phyloP scores from a whole-genome alignment of 176 grass and related monocot species.

The Lolium multiflorum region DNA sequence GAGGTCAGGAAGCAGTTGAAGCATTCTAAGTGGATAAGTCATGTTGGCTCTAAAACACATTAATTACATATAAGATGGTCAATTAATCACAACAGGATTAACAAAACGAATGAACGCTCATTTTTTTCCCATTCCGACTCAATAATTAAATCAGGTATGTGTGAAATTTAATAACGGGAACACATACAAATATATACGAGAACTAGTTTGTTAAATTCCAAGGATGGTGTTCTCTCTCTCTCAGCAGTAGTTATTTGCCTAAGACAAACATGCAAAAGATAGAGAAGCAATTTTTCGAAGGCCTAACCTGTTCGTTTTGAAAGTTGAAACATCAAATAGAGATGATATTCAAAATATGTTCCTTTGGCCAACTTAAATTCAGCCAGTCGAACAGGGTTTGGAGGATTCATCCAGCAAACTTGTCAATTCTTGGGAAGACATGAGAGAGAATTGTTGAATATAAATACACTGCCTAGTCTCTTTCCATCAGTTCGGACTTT shows the following conservation, averaged over 20 bases:
- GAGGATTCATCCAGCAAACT: not conserved
- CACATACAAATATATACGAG: not conserved
- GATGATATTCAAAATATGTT: too few relatives aligned
- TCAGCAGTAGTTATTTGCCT: not conserved
- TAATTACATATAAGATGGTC: not conserved
- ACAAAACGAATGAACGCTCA: not conserved
- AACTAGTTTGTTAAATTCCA: not conserved
- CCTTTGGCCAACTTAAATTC: not conserved
- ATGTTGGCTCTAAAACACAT: not conserved
- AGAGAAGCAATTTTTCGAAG: not conserved
- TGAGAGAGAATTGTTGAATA: too few relatives aligned
- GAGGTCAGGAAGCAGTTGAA: too few relatives aligned
- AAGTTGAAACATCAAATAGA: constrained; percentile 24
- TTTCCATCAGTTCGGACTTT: too few relatives aligned
- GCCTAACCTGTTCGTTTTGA: not conserved
- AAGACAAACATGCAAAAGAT: constrained; percentile 20
- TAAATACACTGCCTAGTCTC: too few relatives aligned
- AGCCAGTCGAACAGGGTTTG: not conserved
- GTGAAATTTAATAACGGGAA: constrained; percentile 4
- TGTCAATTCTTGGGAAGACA: not conserved
- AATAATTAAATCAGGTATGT: not conserved
- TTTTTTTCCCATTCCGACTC: not conserved
- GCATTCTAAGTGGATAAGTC: not conserved
- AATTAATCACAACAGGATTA: not conserved
- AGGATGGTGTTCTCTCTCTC: not conserved